Conservation (phyloP, 495 filamentous ascomycete species). For the Penicillium verhagenii region DNA sequence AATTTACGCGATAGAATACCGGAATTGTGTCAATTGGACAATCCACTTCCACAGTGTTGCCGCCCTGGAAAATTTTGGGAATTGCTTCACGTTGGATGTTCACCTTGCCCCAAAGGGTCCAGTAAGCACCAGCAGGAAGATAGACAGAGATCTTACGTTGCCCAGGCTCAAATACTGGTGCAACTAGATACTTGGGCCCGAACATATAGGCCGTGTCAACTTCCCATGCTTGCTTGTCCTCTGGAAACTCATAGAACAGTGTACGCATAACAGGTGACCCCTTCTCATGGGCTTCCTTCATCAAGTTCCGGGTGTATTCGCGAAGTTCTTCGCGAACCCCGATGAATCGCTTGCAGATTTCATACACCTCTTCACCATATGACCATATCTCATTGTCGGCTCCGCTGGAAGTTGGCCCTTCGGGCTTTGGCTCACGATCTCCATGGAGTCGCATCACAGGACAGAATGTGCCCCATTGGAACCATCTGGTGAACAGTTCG, state of each 20-base stretch:
- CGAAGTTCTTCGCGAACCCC: slow-evolving; percentile 51
- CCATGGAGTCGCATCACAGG: slow-evolving; percentile 61
- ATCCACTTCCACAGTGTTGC: slow-evolving; percentile 35
- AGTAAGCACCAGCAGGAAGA: slow-evolving; percentile 43
- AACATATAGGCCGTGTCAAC: slow-evolving; percentile 56
- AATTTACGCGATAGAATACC: slow-evolving; percentile 35
- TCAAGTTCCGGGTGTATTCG: slow-evolving; percentile 48
- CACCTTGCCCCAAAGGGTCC: slow-evolving; percentile 38
- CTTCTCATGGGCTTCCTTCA: slow-evolving; percentile 54
- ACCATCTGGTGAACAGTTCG: slow-evolving; percentile 60
- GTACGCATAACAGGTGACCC: slow-evolving; percentile 56
- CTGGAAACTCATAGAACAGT: slow-evolving; percentile 57
- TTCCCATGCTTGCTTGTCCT: slow-evolving; percentile 47
- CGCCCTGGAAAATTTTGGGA: slow-evolving; percentile 29
- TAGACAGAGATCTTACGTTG: slow-evolving; percentile 44
- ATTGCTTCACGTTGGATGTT: neutral
- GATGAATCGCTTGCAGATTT: slow-evolving; percentile 56
- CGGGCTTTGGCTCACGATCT: slow-evolving; percentile 53
- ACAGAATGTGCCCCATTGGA: slow-evolving; percentile 61
- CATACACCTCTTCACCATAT: slow-evolving; percentile 55
- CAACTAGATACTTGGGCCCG: slow-evolving; percentile 52
- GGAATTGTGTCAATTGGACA: slow-evolving; percentile 53
- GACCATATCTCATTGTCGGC: slow-evolving; percentile 60
- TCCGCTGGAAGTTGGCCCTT: slow-evolving; percentile 38
- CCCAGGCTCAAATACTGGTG: slow-evolving; percentile 45